phyloP scores from a whole-genome alignment of 2,329 filamentous ascomycete genomes.

The Endoconidiophora polonica region DNA sequence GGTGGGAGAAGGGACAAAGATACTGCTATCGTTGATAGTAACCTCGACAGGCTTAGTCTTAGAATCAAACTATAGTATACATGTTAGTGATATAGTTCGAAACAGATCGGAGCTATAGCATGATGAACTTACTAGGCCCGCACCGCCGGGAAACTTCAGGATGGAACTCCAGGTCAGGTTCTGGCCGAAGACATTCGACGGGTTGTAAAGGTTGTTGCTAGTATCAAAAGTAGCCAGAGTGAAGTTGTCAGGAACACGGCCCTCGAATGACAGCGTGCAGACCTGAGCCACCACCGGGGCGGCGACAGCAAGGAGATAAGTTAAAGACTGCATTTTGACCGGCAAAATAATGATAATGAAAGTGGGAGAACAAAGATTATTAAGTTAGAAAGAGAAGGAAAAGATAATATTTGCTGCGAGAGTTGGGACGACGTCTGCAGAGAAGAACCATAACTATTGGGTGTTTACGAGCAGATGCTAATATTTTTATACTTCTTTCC shows the following conservation, averaged over 20 bases:
- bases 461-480: no score
- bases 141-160: constrained; percentile 27
- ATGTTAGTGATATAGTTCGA: constrained; percentile 1
- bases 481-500: no score
- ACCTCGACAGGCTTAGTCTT: constrained; percentile 32
- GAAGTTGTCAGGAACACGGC: constrained; percentile 26
- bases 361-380: background rate
- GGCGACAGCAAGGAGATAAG: constrained; percentile 21
- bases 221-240: constrained; percentile 25
- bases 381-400: constrained; percentile 5
- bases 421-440: constrained; percentile 4
- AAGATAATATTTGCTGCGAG: background rate
- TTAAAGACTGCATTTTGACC: constrained; percentile 14
- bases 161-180: constrained; percentile 33
- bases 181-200: constrained; percentile 34
- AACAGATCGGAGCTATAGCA: constrained; percentile 5
- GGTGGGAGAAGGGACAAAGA: constrained; percentile 34
- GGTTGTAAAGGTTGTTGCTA: constrained; percentile 30
- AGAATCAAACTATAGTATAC: constrained; percentile 24
- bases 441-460: background rate
- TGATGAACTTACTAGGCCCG: constrained; percentile 22
- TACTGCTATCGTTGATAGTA: constrained; percentile 39
- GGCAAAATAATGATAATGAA: constrained; percentile 7
- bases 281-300: constrained; percentile 12
- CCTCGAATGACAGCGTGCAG: constrained; percentile 23